Percentiles rank a stretch among this genome's conserved stretches.
phyloP scores from a whole-genome alignment of 2,329 filamentous ascomycete genomes.

The Talaromyces sp. region DNA sequence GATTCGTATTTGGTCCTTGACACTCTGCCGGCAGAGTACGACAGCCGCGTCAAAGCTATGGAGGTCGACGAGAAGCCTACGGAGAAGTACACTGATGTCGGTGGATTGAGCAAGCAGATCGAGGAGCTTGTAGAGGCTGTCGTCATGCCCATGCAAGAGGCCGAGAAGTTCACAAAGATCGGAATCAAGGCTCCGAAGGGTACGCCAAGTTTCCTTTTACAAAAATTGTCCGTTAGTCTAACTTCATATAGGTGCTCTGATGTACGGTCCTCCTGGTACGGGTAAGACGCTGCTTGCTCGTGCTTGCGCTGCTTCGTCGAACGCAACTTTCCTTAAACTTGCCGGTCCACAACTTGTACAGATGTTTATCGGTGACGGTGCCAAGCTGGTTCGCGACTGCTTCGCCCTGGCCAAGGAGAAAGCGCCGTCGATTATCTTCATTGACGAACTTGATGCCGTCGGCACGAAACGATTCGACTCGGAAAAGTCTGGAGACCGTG shows the following conservation, averaged over 20 bases:
- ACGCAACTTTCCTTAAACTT: constrained; percentile 97
- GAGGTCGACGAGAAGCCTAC: constrained; percentile 99
- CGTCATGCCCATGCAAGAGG: constrained; percentile 99
- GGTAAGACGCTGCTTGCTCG: constrained; percentile 64
- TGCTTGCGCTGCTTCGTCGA: constrained; percentile 94
- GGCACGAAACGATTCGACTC: constrained; percentile 98
- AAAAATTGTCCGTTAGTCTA: constrained; percentile 9
- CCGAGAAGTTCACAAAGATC: constrained; percentile 98
- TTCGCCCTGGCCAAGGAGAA: constrained; percentile 98
- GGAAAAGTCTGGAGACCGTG: constrained; percentile 94
- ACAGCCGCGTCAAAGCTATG: constrained; percentile 99
- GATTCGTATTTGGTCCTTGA: constrained; percentile 97
- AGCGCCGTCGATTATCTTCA: constrained; percentile 98
- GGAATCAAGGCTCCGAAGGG: constrained; percentile 99
- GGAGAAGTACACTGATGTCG: constrained; percentile 97
- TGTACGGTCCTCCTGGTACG: constrained; percentile 69
- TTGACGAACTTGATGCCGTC: constrained; percentile 96
- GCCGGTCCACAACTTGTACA: constrained; percentile 96
- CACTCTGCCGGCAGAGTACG: constrained; percentile 94
- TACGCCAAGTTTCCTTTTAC: constrained; percentile 40
- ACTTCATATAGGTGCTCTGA: constrained; percentile 68
- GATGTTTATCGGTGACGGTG: constrained; percentile 99
- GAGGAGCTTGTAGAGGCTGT: constrained; percentile 97
- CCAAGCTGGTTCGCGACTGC: constrained; percentile 94
- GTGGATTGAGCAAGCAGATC: constrained; percentile 97